Percentiles rank a stretch among this genome's conserved stretches.
Conservation (phyloP, 2,329 filamentous ascomycete species). For the Trichophyton verrucosum region DNA sequence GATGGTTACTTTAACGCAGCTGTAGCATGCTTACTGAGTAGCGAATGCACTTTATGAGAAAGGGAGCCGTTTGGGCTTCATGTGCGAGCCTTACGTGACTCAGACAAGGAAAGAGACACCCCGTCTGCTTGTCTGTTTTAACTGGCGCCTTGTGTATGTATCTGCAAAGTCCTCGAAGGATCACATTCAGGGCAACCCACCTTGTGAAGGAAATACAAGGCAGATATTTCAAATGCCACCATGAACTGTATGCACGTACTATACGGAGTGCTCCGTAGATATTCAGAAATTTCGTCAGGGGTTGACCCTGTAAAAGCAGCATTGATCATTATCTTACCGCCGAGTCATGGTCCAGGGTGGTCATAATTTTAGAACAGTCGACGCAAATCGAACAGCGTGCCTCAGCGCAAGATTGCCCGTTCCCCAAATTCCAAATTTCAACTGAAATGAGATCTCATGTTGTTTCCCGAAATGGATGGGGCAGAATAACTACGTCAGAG, state of each 20-base stretch:
- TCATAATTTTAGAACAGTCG: neutral
- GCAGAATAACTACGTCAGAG: neutral
- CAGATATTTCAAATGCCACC: neutral
- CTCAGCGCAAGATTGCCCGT: neutral
- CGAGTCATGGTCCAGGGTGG: neutral
- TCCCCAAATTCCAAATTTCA: neutral
- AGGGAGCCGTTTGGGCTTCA: neutral
- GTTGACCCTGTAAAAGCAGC: neutral
- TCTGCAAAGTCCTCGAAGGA: neutral
- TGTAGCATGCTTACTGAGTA: neutral
- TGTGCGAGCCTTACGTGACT: neutral
- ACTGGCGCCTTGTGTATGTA: neutral
- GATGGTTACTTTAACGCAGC: neutral
- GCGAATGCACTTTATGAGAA: neutral
- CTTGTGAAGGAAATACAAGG: neutral
- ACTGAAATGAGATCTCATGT: neutral
- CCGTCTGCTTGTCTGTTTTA: neutral
- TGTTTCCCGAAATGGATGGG: neutral
- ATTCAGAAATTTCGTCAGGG: neutral
- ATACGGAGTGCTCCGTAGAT: neutral
- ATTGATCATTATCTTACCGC: neutral
- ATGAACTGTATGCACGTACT: neutral
- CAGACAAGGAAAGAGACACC: neutral
- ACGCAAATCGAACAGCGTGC: neutral
- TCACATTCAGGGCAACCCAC: too few relatives aligned